Base-by-base conservation (phyloP, 176 grass and related monocot species). In the Lolium multiflorum region DNA sequence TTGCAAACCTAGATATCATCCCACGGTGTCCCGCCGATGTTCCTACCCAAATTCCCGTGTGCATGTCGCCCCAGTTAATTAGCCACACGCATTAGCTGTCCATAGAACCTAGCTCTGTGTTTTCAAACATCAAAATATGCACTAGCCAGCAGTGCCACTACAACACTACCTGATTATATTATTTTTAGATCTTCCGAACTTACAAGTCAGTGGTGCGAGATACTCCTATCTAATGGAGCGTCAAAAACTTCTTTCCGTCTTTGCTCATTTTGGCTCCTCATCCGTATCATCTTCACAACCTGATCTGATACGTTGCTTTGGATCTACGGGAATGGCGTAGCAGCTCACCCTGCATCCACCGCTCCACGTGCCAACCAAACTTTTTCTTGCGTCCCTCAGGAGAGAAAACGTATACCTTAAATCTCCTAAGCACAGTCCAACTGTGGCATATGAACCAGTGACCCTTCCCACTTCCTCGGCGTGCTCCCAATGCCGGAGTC, bases 401-500 rank as follows among this genome's bases (percentile, higher is more conserved):
- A 55, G 65, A 85, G 9, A n/a, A n/a, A 46, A 71, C 5, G 44
- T 12, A 77, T 26, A 26, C 10, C 61, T 86, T 76, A 82, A 82
- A 44, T 46, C 66, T 64, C 54, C 26, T 1, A 66, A 57, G 14
- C 24, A 44, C 24, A 21, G 7, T 68, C 67, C 57, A 83, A n/a
- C 73, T 79, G 68, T 28, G 4, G 75, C 54, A 84, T n/a, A n/a
- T 75, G 72, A 49, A 75, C 67, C 38, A 20, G 22, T 46, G 67
- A 12, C 57, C 68, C 4, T 8, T 7, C n/a, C 74, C 56, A 15
- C 85, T 75, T 31, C 66, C 39, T 51, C 5, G 38, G 20, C 13
- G 71, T 28, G 47, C 65, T 35, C 81, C 68, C 81, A 52, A 91
- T 91, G 89, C 81, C 85, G 50, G 89, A 88, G 50, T 60, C 85